Percentiles rank a stretch among this genome's conserved stretches.
Evolutionary conservation across 1,284 basidiomycete genomes (phyloP).

Genomic region (Naganishia liquefaciens): DNA sequence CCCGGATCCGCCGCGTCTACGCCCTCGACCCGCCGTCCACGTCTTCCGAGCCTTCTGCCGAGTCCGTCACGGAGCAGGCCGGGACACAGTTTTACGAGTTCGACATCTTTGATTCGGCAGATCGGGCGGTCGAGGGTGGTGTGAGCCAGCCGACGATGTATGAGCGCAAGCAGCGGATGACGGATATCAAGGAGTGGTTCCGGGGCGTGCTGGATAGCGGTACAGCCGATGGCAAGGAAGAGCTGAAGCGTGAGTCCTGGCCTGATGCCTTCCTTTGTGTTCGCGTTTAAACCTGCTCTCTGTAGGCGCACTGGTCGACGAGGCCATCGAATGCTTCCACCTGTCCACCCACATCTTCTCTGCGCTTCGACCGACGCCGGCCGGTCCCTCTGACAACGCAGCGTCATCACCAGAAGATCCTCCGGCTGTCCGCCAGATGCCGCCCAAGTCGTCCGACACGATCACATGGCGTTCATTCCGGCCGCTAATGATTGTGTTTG

Average conservation of each 20-base stretch:
- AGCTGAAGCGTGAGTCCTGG: constrained; percentile 60
- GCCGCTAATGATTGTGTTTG: background rate
- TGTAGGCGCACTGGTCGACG: constrained; percentile 59
- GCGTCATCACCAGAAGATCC: background rate
- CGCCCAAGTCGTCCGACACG: no score
- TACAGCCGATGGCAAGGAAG: constrained; percentile 56
- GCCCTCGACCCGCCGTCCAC: constrained; percentile 55
- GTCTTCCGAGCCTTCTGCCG: constrained; percentile 30
- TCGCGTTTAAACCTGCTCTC: constrained; percentile 6
- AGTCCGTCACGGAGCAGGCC: constrained; percentile 45
- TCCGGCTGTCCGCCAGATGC: no score
- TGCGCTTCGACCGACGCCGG: constrained; percentile 47
- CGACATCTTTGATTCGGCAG: constrained; percentile 52
- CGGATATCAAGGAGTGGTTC: constrained; percentile 69
- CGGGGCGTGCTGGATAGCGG: constrained; percentile 69
- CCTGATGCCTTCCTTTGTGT: constrained; percentile 3
- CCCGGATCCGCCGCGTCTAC: constrained; percentile 67
- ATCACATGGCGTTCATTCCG: background rate
- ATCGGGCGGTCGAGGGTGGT: constrained; percentile 40
- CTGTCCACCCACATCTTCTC: constrained; percentile 69
- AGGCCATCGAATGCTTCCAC: constrained; percentile 69
- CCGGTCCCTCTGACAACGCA: background rate
- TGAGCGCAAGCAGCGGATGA: constrained; percentile 57
- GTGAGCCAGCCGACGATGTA: constrained; percentile 36
- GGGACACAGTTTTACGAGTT: constrained; percentile 75